phyloP scores from a whole-genome alignment of 2,329 filamentous ascomycete genomes.

The Sporothrix curviconia region DNA sequence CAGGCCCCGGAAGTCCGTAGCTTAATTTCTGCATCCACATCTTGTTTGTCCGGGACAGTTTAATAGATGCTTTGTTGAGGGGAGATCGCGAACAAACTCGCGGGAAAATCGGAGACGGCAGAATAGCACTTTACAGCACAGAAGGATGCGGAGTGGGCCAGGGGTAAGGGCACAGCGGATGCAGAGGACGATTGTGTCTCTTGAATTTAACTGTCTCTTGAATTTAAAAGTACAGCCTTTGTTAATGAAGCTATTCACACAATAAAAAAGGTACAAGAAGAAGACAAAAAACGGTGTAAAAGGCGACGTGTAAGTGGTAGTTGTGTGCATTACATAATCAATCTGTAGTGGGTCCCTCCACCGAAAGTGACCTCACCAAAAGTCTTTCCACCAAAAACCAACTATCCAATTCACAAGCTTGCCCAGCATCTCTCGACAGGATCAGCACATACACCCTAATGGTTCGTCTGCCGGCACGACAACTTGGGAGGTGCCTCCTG shows the following conservation, averaged over 20 bases:
- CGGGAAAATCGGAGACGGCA: slow-evolving; percentile 2
- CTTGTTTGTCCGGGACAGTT: neutral
- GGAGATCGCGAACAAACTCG: too few species aligned
- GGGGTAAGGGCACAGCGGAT: neutral
- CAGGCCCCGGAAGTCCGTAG: slow-evolving; percentile 8
- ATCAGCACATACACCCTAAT: neutral
- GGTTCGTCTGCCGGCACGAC: neutral
- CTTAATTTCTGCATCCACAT: neutral
- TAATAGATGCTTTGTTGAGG: too few species aligned
- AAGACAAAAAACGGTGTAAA: neutral
- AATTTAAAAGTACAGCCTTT: too few species aligned
- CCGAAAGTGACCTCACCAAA: too few species aligned
- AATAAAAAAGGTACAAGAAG: neutral
- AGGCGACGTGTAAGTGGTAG: too few species aligned
- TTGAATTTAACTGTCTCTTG: too few species aligned
- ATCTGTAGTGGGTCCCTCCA: too few species aligned
- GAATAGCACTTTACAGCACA: neutral
- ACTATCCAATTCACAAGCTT: too few species aligned
- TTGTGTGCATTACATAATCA: too few species aligned
- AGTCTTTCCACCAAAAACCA: too few species aligned
- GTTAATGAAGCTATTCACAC: neutral
- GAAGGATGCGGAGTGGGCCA: neutral
- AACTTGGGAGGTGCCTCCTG: neutral
- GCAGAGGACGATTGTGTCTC: too few species aligned
- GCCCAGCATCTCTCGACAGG: neutral